phyloP scores from a whole-genome alignment of 2,329 filamentous ascomycete species.

The Fonsecaea multimorphosa region DNA sequence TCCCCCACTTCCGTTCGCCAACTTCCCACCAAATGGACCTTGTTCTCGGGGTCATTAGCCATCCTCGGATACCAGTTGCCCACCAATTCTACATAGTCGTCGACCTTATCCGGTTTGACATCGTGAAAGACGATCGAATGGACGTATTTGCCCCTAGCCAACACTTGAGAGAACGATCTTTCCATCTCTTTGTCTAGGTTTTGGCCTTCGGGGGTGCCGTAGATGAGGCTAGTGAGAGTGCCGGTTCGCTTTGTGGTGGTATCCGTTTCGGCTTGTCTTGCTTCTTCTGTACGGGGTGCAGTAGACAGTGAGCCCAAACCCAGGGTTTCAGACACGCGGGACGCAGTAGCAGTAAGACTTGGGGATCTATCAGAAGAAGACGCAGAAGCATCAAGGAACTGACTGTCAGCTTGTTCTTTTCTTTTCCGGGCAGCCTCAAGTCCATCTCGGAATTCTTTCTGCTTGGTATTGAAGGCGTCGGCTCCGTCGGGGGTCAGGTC shows the following conservation, averaged over 20 bases:
- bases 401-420: slow-evolving; percentile 84
- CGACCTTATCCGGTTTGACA: slow-evolving; percentile 92
- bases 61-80: slow-evolving; percentile 92
- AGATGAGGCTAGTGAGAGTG: slow-evolving; percentile 85
- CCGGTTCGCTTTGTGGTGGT: slow-evolving; percentile 71
- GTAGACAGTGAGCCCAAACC: slow-evolving; percentile 67
- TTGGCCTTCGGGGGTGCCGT: slow-evolving; percentile 93
- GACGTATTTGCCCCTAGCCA: slow-evolving; percentile 96
- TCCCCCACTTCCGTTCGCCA: slow-evolving; percentile 98
- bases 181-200: slow-evolving; percentile 96
- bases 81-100: slow-evolving; percentile 90
- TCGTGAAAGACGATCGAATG: slow-evolving; percentile 97
- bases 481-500: slow-evolving; percentile 79
- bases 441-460: slow-evolving; percentile 84
- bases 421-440: slow-evolving; percentile 75
- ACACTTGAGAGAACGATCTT: slow-evolving; percentile 90
- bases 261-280: slow-evolving; percentile 63
- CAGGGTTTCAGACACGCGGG: slow-evolving; percentile 51
- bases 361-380: slow-evolving; percentile 47
- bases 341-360: slow-evolving; percentile 23
- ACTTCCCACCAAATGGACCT: slow-evolving; percentile 94
- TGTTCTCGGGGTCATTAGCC: slow-evolving; percentile 82
- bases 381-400: slow-evolving; percentile 61
- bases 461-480: slow-evolving; percentile 78
- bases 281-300: slow-evolving; percentile 60